A percentile compares a stretch with the other conserved stretches of the same genome.
These are phyloP conservation scores for Scheffersomyces ergatensis DNA, from an alignment of 805 yeast genomes.

Conservation along the genomic window DNA sequence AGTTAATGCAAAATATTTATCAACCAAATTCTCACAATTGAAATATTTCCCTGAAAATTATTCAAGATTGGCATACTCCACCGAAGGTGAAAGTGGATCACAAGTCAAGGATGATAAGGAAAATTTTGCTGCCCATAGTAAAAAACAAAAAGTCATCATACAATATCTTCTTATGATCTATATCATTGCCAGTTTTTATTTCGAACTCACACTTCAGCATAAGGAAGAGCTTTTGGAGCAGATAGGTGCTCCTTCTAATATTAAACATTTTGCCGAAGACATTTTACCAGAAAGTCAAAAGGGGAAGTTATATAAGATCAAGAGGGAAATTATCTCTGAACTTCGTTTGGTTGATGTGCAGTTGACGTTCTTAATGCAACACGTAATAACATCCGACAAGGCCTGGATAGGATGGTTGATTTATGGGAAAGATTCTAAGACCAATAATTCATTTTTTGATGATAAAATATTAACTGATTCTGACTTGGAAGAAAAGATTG, in stretches of 20 bases:
- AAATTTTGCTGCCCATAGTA: conserved; percentile 21
- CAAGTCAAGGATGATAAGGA: conserved; percentile 22
- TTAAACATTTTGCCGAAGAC: conserved; percentile 23
- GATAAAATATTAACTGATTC: conserved; percentile 16
- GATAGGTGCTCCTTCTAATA: conserved; percentile 22
- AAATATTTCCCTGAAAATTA: conserved; percentile 36
- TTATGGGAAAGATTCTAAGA: conserved; percentile 31
- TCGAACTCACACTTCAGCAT: conserved; percentile 22
- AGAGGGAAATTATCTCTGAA: conserved; percentile 20
- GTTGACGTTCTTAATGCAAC: conserved; percentile 25
- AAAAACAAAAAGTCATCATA: conserved; percentile 9
- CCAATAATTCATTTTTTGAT: conserved; percentile 26
- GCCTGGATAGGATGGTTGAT: conserved; percentile 42
- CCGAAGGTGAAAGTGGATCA: conserved; percentile 15
- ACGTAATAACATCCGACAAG: conserved; percentile 24
- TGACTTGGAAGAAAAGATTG: conserved; percentile 16
- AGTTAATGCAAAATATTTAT: conserved; percentile 12
- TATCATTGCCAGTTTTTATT: conserved; percentile 25
- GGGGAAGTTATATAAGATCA: conserved; percentile 14
- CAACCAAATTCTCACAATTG: conserved; percentile 14
- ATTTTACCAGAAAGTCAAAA: conserved; percentile 5
- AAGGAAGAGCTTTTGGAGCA: conserved; percentile 19
- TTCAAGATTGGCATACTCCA: conserved; percentile 29
- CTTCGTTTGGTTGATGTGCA: conserved; percentile 22
- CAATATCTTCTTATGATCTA: conserved; percentile 10